Conservation (phyloP, 2,329 filamentous ascomycete species). For the Diatrype stigma region DNA sequence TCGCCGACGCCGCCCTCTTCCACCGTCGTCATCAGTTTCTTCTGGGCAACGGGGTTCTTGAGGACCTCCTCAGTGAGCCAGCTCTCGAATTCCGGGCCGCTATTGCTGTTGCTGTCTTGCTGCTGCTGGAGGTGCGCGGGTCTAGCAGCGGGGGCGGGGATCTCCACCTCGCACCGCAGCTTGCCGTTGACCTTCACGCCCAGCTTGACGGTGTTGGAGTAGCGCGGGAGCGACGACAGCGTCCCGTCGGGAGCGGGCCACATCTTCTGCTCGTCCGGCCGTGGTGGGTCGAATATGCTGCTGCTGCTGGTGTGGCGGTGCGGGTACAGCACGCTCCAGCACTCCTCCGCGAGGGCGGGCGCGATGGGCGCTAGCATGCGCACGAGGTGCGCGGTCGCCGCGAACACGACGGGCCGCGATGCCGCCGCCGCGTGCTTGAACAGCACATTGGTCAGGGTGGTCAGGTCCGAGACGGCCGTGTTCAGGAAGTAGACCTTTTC, state of each 20-base stretch:
- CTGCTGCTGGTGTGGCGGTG: constrained; percentile 22
- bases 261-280: constrained; percentile 30
- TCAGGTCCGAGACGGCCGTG: constrained; percentile 78
- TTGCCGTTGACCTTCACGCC: constrained; percentile 82
- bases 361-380: constrained; percentile 75
- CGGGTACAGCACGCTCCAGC: constrained; percentile 61
- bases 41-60: constrained; percentile 54
- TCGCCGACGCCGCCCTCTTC: constrained; percentile 39
- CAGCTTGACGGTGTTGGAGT: constrained; percentile 48
- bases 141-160: constrained; percentile 54
- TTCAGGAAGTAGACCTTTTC: constrained; percentile 73
- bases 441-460: constrained; percentile 71
- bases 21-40: no score
- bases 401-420: constrained; percentile 40
- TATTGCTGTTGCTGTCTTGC: constrained; percentile 27
- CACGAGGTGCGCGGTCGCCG: constrained; percentile 54
- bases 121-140: constrained; percentile 26
- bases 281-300: constrained; percentile 29
- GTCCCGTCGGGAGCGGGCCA: constrained; percentile 59
- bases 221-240: constrained; percentile 43
- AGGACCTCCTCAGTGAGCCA: constrained; percentile 62
- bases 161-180: constrained; percentile 62
- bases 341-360: constrained; percentile 77
- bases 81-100: constrained; percentile 36
- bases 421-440: constrained; percentile 40